Conservation (phyloP, 139 green algal species). For the Microglena sp. region DNA sequence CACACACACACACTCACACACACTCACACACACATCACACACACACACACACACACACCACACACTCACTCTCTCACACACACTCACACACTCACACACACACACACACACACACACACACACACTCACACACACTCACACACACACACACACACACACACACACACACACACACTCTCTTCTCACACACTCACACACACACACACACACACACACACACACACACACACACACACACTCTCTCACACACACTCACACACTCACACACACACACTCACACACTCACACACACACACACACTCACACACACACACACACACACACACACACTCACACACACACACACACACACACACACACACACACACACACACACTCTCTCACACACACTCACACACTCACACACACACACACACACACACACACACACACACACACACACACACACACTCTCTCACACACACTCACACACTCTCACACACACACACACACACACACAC, state of each 20-base stretch:
- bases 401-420: background rate
- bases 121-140: no score
- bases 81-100: background rate
- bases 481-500: background rate
- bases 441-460: background rate
- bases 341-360: background rate
- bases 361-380: background rate
- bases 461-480: background rate
- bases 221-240: background rate
- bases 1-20: background rate
- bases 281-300: background rate
- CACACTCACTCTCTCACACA: background rate
- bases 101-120: no score
- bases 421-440: background rate
- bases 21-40: background rate
- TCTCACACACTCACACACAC: background rate
- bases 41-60: background rate
- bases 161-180: background rate
- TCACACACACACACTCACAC: background rate
- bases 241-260: background rate
- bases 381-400: background rate
- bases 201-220: background rate
- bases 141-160: no score
- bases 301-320: background rate
- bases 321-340: constrained; percentile 1